These are phyloP conservation scores for Stachybotrys echinatus DNA, from an alignment of 2,329 filamentous ascomycete species.

Conservation along the genomic window DNA sequence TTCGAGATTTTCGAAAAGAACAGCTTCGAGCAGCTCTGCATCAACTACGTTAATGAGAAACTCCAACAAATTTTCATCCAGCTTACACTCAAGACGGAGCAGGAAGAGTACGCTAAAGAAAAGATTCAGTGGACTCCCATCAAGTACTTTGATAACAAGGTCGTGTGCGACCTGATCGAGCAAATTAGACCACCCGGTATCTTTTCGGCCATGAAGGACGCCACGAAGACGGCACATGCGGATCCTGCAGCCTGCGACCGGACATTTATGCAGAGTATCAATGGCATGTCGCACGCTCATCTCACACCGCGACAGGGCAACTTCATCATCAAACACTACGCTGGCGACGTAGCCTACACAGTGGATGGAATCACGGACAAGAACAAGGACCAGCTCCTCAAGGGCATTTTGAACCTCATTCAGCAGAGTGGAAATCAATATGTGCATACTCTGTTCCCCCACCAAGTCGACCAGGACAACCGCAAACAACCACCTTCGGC, in stretches of 20 bases:
- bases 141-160: slow-evolving; percentile 99
- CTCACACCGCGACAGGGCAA: slow-evolving; percentile 88
- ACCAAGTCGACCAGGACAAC: slow-evolving; percentile 94
- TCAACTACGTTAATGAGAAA: slow-evolving; percentile 99
- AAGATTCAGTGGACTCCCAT: slow-evolving; percentile 99
- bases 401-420: slow-evolving; percentile 86
- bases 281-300: slow-evolving; percentile 86
- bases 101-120: slow-evolving; percentile 93
- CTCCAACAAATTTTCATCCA: slow-evolving; percentile 99
- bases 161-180: slow-evolving; percentile 96
- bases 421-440: slow-evolving; percentile 80
- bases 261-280: slow-evolving; percentile 91
- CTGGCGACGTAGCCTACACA: slow-evolving; percentile 90
- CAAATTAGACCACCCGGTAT: slow-evolving; percentile 84
- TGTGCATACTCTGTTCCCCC: slow-evolving; percentile 81
- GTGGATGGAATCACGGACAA: slow-evolving; percentile 98
- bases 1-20: slow-evolving; percentile 99
- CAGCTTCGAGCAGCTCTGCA: slow-evolving; percentile 97
- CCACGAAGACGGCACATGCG: slow-evolving; percentile 95
- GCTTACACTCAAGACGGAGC: slow-evolving; percentile 90
- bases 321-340: slow-evolving; percentile 99
- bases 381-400: slow-evolving; percentile 96
- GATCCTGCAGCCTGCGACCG: slow-evolving; percentile 91
- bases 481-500: slow-evolving; percentile 89
- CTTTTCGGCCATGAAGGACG: slow-evolving; percentile 94